Evolutionary conservation across 768 basidiomycete genomes (phyloP).

Genomic region (Pleurotus citrinopileatus): DNA sequence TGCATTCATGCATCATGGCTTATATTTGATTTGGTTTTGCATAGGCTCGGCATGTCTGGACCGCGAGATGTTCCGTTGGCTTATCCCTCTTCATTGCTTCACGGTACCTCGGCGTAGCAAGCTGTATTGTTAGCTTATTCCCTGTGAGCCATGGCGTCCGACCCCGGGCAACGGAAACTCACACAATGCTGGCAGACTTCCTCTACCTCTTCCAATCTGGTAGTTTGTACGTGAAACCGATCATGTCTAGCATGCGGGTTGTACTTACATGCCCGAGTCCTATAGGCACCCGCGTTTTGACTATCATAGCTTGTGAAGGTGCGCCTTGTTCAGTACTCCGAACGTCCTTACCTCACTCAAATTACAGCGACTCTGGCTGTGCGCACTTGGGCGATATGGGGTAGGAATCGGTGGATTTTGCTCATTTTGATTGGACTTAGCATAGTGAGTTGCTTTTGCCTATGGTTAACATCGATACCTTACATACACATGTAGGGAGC

Average conservation of each 20-base stretch:
- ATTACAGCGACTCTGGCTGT: conserved; percentile 22
- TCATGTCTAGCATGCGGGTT: background rate
- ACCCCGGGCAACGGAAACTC: background rate
- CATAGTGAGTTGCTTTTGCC: conserved; percentile 10
- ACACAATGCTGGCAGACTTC: background rate
- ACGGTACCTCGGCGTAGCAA: conserved; percentile 16
- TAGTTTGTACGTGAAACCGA: background rate
- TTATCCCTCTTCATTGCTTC: conserved; percentile 12
- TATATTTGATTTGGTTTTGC: too few relatives aligned
- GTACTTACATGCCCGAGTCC: too few relatives aligned
- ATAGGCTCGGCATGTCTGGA: conserved; percentile 16
- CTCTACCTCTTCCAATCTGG: background rate
- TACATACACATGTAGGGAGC: conserved; percentile 9
- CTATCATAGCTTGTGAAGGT: conserved; percentile 19
- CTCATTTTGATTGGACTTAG: conserved; percentile 11
- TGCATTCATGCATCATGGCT: too few relatives aligned
- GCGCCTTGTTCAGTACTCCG: background rate
- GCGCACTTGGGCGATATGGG: conserved; percentile 27
- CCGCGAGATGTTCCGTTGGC: conserved; percentile 12
- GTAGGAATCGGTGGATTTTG: conserved; percentile 15
- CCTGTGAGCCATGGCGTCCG: conserved; percentile 11
- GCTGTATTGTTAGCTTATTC: conserved; percentile 12
- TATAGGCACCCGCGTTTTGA: conserved; percentile 13
- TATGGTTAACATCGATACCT: background rate
- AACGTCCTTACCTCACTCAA: background rate